These are phyloP conservation scores for Theobroma grandiflorum DNA, from an alignment of 441 rosid species.

Conservation along the genomic window DNA sequence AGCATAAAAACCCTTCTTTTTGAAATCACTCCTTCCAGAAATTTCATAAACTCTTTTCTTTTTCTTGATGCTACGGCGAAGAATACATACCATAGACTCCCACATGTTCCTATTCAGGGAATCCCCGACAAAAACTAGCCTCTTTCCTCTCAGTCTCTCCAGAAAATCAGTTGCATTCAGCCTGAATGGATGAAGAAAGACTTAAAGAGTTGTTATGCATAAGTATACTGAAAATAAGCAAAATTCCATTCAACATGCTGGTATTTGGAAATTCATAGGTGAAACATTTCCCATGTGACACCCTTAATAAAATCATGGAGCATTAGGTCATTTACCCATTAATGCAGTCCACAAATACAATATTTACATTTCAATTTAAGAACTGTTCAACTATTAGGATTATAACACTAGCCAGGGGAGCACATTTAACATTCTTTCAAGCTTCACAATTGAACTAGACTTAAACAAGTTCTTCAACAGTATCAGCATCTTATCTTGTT, in stretches of 20 bases:
- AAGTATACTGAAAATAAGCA: background rate
- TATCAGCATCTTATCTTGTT: background rate
- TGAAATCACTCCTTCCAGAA: slow-evolving; percentile 63
- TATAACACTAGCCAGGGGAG: background rate
- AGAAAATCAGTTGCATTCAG: slow-evolving; percentile 72
- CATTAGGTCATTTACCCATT: background rate
- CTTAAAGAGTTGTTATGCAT: background rate
- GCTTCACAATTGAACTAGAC: background rate
- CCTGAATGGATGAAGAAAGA: slow-evolving; percentile 32
- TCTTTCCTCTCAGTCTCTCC: slow-evolving; percentile 66
- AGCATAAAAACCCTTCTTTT: slow-evolving; percentile 68
- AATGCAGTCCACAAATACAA: background rate
- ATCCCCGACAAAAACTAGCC: slow-evolving; percentile 72
- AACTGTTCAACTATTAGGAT: background rate
- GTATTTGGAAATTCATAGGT: background rate
- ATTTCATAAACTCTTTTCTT: slow-evolving; percentile 66
- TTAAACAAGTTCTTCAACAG: background rate
- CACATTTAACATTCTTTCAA: background rate
- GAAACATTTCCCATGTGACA: background rate
- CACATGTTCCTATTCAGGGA: slow-evolving; percentile 79
- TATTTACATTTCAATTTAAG: background rate
- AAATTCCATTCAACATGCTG: background rate
- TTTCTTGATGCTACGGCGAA: slow-evolving; percentile 51
- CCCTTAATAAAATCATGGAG: background rate
- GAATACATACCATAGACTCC: slow-evolving; percentile 80